phyloP scores from a whole-genome alignment of 768 basidiomycete genomes.

The Panellus pusillus region DNA sequence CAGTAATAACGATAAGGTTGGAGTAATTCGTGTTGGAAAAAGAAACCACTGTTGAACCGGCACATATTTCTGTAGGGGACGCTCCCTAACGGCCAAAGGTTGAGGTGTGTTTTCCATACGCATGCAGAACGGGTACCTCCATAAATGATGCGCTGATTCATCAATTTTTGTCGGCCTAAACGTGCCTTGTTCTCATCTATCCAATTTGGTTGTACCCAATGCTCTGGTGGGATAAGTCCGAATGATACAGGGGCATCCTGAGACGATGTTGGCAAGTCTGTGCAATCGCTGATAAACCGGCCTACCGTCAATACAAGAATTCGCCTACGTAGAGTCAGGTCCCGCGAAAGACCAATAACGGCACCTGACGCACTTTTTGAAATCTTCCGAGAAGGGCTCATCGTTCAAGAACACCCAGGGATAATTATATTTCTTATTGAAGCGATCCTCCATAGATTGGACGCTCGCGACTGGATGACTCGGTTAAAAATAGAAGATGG shows the following conservation, averaged over 20 bases:
- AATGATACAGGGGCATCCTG: constrained; percentile 55
- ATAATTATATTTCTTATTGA: constrained; percentile 75
- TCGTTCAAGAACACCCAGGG: constrained; percentile 89
- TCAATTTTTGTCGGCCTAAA: constrained; percentile 61
- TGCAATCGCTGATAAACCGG: background rate
- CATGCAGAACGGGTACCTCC: constrained; percentile 40
- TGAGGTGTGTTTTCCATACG: background rate
- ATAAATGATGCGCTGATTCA: constrained; percentile 60
- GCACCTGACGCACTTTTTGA: constrained; percentile 51
- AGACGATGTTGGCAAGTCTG: background rate
- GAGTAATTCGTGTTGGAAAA: constrained; percentile 78
- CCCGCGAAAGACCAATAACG: background rate
- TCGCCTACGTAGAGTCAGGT: constrained; percentile 33
- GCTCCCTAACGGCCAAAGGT: background rate
- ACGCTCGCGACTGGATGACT: constrained; percentile 44
- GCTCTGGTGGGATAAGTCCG: constrained; percentile 69
- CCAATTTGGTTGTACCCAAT: constrained; percentile 82
- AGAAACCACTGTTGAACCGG: constrained; percentile 90
- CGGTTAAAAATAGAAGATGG: no score
- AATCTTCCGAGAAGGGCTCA: constrained; percentile 69
- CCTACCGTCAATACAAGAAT: constrained; percentile 49
- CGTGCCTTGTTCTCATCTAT: constrained; percentile 72
- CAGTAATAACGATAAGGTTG: constrained; percentile 84
- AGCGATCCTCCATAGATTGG: constrained; percentile 75
- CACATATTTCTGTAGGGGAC: constrained; percentile 91